Percentiles rank a stretch among this genome's conserved stretches.
Conservation (phyloP, 1,139 yeast species). For the Lodderomyces orthopsilosis region DNA sequence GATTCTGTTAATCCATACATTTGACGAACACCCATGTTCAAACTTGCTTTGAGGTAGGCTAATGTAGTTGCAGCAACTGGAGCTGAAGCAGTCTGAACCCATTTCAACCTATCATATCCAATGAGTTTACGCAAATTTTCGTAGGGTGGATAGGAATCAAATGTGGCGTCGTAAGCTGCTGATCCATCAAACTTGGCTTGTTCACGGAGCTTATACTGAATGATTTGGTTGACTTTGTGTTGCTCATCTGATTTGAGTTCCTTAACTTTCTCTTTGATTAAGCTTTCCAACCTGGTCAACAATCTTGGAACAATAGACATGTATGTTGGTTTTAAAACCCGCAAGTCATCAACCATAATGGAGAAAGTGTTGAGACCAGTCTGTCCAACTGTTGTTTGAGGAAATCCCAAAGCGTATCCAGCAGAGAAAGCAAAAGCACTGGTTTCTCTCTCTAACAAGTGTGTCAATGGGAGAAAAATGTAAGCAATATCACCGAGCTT, state of each 20-base stretch:
- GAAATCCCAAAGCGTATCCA: constrained; percentile 43
- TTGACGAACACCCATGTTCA: constrained; percentile 33
- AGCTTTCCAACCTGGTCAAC: constrained; percentile 34
- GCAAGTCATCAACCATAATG: constrained; percentile 26
- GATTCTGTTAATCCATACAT: constrained; percentile 40
- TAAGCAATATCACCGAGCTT: constrained; percentile 18
- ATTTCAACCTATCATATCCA: constrained; percentile 28
- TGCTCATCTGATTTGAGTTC: constrained; percentile 18
- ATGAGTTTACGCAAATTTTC: constrained; percentile 23
- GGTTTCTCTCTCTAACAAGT: constrained; percentile 35
- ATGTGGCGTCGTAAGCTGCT: constrained; percentile 21
- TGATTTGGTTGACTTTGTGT: constrained; percentile 17
- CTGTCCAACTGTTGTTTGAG: constrained; percentile 26
- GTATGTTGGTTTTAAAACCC: constrained; percentile 30
- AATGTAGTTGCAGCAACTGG: constrained; percentile 34
- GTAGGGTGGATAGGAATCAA: constrained; percentile 26
- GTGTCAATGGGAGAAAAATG: constrained; percentile 36
- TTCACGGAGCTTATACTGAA: constrained; percentile 24
- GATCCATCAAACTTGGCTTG: constrained; percentile 26
- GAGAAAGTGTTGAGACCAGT: constrained; percentile 14
- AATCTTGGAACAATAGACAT: constrained; percentile 35
- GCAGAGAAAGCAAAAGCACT: constrained; percentile 28
- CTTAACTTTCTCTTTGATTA: constrained; percentile 34
- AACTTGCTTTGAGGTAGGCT: constrained; percentile 30
- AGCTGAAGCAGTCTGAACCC: constrained; percentile 35